Base-by-base conservation (phyloP, 2,329 filamentous ascomycete genomes). In the Fusarium fracticaudum region DNA sequence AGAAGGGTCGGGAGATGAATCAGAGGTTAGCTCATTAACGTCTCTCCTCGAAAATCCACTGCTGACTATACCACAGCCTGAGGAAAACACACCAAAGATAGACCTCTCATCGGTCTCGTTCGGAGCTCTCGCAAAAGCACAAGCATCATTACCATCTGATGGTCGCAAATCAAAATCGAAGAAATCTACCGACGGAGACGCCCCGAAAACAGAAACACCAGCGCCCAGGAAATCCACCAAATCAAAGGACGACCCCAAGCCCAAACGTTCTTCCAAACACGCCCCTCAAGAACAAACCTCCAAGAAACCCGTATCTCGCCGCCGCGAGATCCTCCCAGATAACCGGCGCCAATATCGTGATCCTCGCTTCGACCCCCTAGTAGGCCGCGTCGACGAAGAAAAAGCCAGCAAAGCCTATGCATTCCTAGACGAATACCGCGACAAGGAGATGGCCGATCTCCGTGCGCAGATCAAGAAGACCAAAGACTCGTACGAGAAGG, bases 401-500 rank as follows among this genome's bases (percentile, higher is more conserved):
- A 89, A 88, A 73, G 83, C 91, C 40, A 89, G 88, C 68, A 91
- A 90, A 75, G 93, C 94, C 40, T 99, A 99, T 84, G 87, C 91
- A 6, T 99, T 99, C 85, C 85, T 99, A 59, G 91, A 95, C 77
- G 92, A 94, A 71, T 98, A 98, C 84, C 91, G 94, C 68, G 91
- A 91, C 29, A 87, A 89, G n/a, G 96, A 99, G 83, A 92, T 98
- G 82, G 88, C 89, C 64, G 89, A 93, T 74, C 86, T 99, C 59
- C 91, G 91, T 75, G 86, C 85, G 14, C 88, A 91, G 47, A 88
- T 96, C 78, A 91, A 90, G 80, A 85, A 85, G 80, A 81, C 83
- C n/a, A 94, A 93, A 84, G 90, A 92, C 73, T 84, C 89, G 3
- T 85, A 84, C 14, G 88, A 89, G 75, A 93, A 91, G 81, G 93